phyloP scores from a whole-genome alignment of 2,329 filamentous ascomycete species.

The Exophiala calicioides region DNA sequence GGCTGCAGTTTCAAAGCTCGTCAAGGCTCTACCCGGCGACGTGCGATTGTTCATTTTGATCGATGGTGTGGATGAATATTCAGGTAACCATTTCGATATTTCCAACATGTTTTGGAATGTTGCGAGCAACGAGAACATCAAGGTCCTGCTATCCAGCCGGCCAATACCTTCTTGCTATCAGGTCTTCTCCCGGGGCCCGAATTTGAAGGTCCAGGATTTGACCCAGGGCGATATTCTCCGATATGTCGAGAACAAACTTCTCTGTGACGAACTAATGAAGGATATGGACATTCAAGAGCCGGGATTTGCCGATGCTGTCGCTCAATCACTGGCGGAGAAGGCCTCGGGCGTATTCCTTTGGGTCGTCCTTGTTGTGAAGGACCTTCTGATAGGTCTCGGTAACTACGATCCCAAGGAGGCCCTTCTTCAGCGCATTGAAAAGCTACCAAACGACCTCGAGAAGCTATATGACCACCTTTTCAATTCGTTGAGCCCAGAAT shows the following conservation, averaged over 20 bases:
- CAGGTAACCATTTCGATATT: conserved; percentile 2
- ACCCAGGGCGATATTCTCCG: conserved; percentile 5
- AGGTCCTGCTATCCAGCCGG: conserved; percentile 4
- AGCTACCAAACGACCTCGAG: conserved; percentile 1
- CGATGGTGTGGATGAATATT: conserved; percentile 18
- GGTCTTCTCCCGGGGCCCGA: not conserved
- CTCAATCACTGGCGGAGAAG: not conserved
- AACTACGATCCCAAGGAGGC: conserved; percentile 1
- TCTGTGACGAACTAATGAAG: not conserved
- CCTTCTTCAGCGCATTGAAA: not conserved
- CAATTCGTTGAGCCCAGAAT: too few species aligned
- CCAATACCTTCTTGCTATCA: not conserved
- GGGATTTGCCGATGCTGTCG: not conserved
- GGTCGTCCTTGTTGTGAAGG: conserved; percentile 8
- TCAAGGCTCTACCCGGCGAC: not conserved
- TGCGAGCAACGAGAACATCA: not conserved
- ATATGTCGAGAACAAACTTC: conserved; percentile 1
- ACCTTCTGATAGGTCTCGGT: conserved; percentile 2
- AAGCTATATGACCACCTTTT: conserved; percentile 7
- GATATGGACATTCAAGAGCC: not conserved
- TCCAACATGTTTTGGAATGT: not conserved
- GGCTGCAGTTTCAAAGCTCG: not conserved
- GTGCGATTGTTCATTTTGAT: conserved; percentile 11
- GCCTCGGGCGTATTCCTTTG: conserved; percentile 20
- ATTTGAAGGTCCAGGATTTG: conserved; percentile 9